These are phyloP conservation scores for Sporisorium sorghi DNA, from an alignment of 1,284 basidiomycete genomes.

Conservation along the genomic window DNA sequence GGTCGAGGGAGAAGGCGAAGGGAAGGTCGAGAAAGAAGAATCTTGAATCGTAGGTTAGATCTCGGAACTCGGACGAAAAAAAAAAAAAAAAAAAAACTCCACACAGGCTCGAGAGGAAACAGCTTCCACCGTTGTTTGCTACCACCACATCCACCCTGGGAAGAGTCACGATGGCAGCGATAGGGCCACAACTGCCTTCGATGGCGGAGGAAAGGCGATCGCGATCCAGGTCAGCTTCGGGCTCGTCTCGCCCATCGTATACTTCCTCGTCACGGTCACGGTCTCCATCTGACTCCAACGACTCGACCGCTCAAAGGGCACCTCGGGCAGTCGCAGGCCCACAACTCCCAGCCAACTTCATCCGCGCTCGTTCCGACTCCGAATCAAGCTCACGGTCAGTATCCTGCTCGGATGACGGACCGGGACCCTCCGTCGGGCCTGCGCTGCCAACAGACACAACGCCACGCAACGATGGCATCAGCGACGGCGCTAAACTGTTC, in stretches of 20 bases:
- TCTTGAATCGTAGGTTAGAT: no score
- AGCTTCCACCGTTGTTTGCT: neutral
- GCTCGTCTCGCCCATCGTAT: constrained; percentile 19
- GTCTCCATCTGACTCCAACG: constrained; percentile 12
- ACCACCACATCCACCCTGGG: neutral
- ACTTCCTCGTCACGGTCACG: constrained; percentile 7
- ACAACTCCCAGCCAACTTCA: constrained; percentile 30
- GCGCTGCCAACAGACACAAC: constrained; percentile 9
- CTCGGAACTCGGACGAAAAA: constrained; percentile 17
- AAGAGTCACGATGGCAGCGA: constrained; percentile 8
- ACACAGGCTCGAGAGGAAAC: neutral
- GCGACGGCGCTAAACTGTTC: constrained; percentile 28
- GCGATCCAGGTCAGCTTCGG: constrained; percentile 19
- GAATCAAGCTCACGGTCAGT: constrained; percentile 7
- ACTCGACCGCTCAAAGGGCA: neutral
- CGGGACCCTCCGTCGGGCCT: constrained; percentile 27
- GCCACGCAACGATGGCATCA: constrained; percentile 10
- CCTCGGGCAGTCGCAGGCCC: constrained; percentile 25
- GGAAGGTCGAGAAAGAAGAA: constrained; percentile 4
- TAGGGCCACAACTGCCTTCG: constrained; percentile 12
- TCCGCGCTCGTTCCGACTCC: constrained; percentile 22
- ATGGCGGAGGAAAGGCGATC: neutral
- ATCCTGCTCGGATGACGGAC: constrained; percentile 13
- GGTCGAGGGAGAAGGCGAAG: neutral
- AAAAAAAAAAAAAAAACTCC: constrained; percentile 11